Percentiles rank a stretch among this genome's conserved stretches.
These are phyloP conservation scores for Pyrenula massariospora DNA, from an alignment of 495 filamentous ascomycete species.

Conservation along the genomic window DNA sequence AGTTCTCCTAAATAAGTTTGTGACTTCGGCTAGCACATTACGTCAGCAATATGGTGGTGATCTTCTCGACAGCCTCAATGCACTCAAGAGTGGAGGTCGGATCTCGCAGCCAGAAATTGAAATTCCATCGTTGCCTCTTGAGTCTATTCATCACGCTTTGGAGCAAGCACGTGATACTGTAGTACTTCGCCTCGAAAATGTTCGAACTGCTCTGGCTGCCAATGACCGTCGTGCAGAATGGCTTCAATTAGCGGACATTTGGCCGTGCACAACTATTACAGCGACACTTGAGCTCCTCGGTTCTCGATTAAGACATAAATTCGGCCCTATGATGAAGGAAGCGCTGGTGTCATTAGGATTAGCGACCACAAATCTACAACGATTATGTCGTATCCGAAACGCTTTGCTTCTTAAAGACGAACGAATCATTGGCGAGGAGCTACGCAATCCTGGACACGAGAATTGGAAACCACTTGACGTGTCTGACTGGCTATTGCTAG, in stretches of 20 bases:
- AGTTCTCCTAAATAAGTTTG: too few species aligned
- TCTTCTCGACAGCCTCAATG: too few species aligned
- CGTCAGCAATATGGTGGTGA: too few species aligned
- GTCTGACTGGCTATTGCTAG: slow-evolving; percentile 50
- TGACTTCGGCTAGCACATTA: too few species aligned
- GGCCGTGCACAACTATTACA: not conserved
- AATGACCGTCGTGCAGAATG: not conserved
- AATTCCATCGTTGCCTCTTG: too few species aligned
- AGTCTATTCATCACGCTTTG: too few species aligned
- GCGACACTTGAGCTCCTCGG: not conserved
- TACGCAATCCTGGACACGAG: slow-evolving; percentile 37
- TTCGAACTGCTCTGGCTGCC: not conserved
- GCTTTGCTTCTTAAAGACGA: slow-evolving; percentile 18
- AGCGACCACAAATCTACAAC: slow-evolving; percentile 22
- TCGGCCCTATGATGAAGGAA: not conserved
- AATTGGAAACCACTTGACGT: slow-evolving; percentile 38
- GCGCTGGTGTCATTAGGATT: not conserved
- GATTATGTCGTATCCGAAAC: slow-evolving; percentile 8
- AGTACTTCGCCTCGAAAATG: too few species aligned
- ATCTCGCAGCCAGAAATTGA: too few species aligned
- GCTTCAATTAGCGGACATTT: not conserved
- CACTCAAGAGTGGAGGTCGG: too few species aligned
- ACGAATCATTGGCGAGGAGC: slow-evolving; percentile 20
- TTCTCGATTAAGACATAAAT: not conserved
- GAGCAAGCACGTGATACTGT: too few species aligned